Percentiles rank a stretch among this genome's conserved stretches.
phyloP scores from a whole-genome alignment of 192 early-diverging fungal genomes.

The Coemansia sp. region DNA sequence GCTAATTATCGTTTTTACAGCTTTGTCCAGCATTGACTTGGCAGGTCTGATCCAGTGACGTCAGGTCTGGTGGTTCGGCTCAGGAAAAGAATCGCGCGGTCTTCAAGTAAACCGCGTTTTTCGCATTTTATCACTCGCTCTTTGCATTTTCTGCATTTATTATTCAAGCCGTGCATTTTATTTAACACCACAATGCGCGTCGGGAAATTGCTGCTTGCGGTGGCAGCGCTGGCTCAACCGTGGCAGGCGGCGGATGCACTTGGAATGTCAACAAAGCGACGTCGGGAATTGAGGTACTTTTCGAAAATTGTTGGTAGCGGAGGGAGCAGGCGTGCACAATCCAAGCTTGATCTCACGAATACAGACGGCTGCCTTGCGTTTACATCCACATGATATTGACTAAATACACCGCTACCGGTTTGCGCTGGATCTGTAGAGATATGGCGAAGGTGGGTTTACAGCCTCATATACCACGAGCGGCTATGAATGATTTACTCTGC shows the following conservation, averaged over 20 bases:
- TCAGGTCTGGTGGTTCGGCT: too few relatives aligned
- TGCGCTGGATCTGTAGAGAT: constrained; percentile 13
- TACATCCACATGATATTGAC: too few relatives aligned
- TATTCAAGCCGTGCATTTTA: neutral
- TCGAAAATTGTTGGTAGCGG: too few relatives aligned
- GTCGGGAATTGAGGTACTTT: constrained; percentile 23
- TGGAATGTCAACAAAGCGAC: constrained; percentile 33
- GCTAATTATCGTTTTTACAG: neutral
- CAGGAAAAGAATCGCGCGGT: too few relatives aligned
- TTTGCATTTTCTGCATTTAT: neutral
- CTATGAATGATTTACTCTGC: neutral
- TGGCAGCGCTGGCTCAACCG: constrained; percentile 1
- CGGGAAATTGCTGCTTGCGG: constrained; percentile 1
- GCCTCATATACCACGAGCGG: too few relatives aligned
- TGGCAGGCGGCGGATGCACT: constrained; percentile 12
- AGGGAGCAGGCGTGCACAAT: too few relatives aligned
- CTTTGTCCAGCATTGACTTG: too few relatives aligned
- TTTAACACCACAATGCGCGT: constrained; percentile 25
- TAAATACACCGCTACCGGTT: neutral
- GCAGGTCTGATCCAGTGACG: too few relatives aligned
- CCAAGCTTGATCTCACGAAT: too few relatives aligned
- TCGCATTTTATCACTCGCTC: neutral
- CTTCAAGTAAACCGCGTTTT: neutral
- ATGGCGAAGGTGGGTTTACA: constrained; percentile 11
- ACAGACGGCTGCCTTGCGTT: too few relatives aligned